A percentile compares a stretch with the other conserved stretches of the same genome.
Conservation (phyloP, 1,284 basidiomycete species). For the Vanrija sp. region DNA sequence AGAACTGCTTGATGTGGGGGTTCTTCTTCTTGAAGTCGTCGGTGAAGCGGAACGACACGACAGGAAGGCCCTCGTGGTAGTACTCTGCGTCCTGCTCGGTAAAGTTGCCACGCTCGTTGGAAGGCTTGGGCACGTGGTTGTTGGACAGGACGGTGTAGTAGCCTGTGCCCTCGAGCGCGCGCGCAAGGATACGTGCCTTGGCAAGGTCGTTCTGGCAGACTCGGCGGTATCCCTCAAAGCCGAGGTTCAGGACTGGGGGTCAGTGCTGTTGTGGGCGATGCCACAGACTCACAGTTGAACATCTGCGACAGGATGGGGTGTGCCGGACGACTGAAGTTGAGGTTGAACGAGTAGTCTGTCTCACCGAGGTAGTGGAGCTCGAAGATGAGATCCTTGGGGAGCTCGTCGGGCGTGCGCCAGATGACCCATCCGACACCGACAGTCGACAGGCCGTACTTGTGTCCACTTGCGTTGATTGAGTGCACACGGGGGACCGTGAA, state of each 20-base stretch:
- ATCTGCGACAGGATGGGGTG: constrained; percentile 86
- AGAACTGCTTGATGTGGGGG: constrained; percentile 76
- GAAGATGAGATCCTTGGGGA: constrained; percentile 88
- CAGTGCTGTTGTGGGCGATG: not conserved
- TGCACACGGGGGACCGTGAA: constrained; percentile 82
- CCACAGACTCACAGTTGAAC: constrained; percentile 62
- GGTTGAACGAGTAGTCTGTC: constrained; percentile 72
- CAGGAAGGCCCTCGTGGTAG: constrained; percentile 65
- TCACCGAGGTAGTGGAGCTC: constrained; percentile 72
- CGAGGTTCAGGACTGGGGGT: constrained; percentile 63
- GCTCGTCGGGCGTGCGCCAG: constrained; percentile 69
- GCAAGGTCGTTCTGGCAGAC: constrained; percentile 68
- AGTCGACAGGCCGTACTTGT: constrained; percentile 76
- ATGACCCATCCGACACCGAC: constrained; percentile 66
- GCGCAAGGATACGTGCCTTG: constrained; percentile 79
- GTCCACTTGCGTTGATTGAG: constrained; percentile 61
- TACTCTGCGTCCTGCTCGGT: constrained; percentile 29
- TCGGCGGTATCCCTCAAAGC: constrained; percentile 68
- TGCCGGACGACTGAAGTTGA: constrained; percentile 84
- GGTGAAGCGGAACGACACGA: constrained; percentile 86
- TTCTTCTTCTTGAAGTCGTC: constrained; percentile 67
- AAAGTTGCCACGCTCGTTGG: constrained; percentile 6
- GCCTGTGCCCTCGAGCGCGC: constrained; percentile 75
- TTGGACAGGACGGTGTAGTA: constrained; percentile 61
- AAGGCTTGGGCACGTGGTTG: constrained; percentile 48